Evolutionary conservation across 805 yeast species (phyloP), one percentile per base, ranked within the genome.

Genomic region (Sporopachydermia lactativora): DNA sequence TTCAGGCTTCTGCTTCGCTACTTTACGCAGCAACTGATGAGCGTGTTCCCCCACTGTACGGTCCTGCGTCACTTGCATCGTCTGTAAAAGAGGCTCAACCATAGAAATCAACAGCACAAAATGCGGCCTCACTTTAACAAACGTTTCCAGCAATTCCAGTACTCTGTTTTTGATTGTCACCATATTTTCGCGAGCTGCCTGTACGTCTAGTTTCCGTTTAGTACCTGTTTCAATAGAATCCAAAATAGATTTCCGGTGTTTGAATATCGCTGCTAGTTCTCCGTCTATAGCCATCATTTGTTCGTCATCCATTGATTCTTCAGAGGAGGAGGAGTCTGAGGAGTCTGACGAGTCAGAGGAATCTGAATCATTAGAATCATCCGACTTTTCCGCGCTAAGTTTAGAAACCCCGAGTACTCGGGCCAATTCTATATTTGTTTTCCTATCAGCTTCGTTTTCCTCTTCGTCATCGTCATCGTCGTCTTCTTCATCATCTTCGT

Each of bases 211-310:
- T 50, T 83, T 83, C 51, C 81, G 70, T 56, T 71, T 73, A 55
- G 67, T 81, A 24, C 86, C 86, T 4, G 70, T 70, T n/a, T 61
- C 53, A 2, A 71, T 60, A 19, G 64, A 62, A 5, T 73, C 59
- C 41, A 84, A 57, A 0, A 82, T 81, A 45, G 73, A 76, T 48
- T 77, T 75, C 50, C 96, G 73, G 51, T 85, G 89, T 52, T 80
- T 74, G 68, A 89, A 89, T 42, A 89, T 89, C 41, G 70, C 70
- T 0, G 96, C 73, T 19, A 89, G 63, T 45, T 85, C 92, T 16
- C 70, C 81, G 54, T 89, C 97, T 50, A 89, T 71, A 15, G 88
- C 94, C 78, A 86, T 76, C 97, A 89, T 89, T 55, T 86, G 86
- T 51, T 88, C 96, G 58, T 88, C 96, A 45, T 88, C 94, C 94